Percentiles rank a stretch among this genome's conserved stretches.
These are phyloP conservation scores for Rhizopogon sp. DNA, from an alignment of 768 basidiomycete species.

Conservation along the genomic window DNA sequence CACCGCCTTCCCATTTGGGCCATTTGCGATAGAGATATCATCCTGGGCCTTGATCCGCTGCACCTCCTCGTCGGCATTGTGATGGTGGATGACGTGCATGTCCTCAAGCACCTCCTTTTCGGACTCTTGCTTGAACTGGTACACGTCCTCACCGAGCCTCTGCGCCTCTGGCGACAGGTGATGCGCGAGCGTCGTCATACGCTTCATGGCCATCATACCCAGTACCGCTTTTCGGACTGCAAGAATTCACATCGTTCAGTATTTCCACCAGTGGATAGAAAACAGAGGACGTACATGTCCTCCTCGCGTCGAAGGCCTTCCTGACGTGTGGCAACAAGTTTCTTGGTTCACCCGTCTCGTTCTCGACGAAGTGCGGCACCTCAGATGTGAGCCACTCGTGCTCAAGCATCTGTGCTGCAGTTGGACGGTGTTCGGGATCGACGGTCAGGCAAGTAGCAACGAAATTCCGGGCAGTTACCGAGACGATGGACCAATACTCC, in stretches of 20 bases:
- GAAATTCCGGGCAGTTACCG: slow-evolving; percentile 78
- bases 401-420: slow-evolving; percentile 64
- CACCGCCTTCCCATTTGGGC: not conserved
- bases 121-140: slow-evolving; percentile 76
- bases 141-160: slow-evolving; percentile 53
- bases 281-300: slow-evolving; percentile 57
- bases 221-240: slow-evolving; percentile 85
- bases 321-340: slow-evolving; percentile 88
- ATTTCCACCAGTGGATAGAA: not conserved
- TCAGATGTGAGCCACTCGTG: slow-evolving; percentile 67
- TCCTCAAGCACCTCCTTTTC: slow-evolving; percentile 44
- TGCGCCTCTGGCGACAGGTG: slow-evolving; percentile 39
- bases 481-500: slow-evolving; percentile 88
- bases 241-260: not conserved
- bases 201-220: slow-evolving; percentile 80
- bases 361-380: slow-evolving; percentile 64
- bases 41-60: not conserved
- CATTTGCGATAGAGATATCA: slow-evolving; percentile 1
- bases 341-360: slow-evolving; percentile 50
- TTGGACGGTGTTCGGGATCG: slow-evolving; percentile 77
- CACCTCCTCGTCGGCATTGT: slow-evolving; percentile 23
- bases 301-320: slow-evolving; percentile 84
- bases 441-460: slow-evolving; percentile 78
- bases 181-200: slow-evolving; percentile 57
- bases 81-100: slow-evolving; percentile 46